phyloP scores from a whole-genome alignment of 1,284 basidiomycete species.

The Trametes hirsuta region DNA sequence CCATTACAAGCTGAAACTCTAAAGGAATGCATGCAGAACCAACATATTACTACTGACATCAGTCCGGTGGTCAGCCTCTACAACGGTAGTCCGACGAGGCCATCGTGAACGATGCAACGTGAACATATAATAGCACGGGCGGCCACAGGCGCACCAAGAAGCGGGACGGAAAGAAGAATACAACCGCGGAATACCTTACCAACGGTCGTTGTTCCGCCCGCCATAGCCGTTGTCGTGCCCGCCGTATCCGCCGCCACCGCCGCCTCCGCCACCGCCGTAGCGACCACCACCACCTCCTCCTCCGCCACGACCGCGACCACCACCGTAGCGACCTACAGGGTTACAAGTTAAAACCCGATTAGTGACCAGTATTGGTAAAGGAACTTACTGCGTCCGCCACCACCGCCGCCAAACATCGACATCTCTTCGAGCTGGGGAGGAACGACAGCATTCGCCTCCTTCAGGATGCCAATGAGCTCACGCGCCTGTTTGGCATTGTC shows the following conservation, averaged over 20 bases:
- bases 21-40: slow-evolving; percentile 23
- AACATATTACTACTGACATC: slow-evolving; percentile 25
- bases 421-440: slow-evolving; percentile 95
- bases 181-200: slow-evolving; percentile 27
- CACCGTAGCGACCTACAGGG: slow-evolving; percentile 34
- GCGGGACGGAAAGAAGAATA: background rate
- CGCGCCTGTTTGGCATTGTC: slow-evolving; percentile 95
- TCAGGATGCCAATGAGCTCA: slow-evolving; percentile 87
- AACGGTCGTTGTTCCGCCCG: slow-evolving; percentile 32
- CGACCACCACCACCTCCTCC: slow-evolving; percentile 40
- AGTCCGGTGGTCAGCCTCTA: slow-evolving; percentile 21
- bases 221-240: slow-evolving; percentile 37
- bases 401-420: slow-evolving; percentile 82
- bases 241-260: slow-evolving; percentile 40
- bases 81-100: slow-evolving; percentile 13
- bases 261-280: slow-evolving; percentile 41
- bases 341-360: background rate
- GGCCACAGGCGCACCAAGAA: background rate
- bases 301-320: slow-evolving; percentile 34
- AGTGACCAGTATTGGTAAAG: background rate
- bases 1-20: slow-evolving; percentile 27
- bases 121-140: slow-evolving; percentile 3
- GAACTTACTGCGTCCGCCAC: slow-evolving; percentile 69
- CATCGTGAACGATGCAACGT: slow-evolving; percentile 4
- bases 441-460: slow-evolving; percentile 88